A percentile compares a stretch with the other conserved stretches of the same genome.
Evolutionary conservation across 345 rosid species (phyloP).

Genomic region (Bruguiera gymnorhiza): DNA sequence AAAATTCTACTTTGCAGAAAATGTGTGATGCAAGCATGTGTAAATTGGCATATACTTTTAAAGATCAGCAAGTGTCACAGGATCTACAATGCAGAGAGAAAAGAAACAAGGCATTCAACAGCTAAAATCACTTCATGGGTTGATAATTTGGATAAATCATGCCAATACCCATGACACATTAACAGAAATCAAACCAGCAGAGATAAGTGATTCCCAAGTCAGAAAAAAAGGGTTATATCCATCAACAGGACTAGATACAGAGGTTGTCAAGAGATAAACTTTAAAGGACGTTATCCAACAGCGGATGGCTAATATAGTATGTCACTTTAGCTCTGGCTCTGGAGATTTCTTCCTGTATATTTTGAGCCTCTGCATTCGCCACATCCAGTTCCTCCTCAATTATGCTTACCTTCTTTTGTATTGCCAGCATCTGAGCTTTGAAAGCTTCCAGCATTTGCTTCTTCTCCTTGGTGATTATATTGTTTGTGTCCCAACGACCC

Average conservation of each 20-base stretch:
- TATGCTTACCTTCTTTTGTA: neutral
- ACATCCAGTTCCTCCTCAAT: neutral
- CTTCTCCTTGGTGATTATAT: neutral
- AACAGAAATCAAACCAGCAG: too few species aligned
- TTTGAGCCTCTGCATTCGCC: neutral
- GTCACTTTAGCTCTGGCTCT: neutral
- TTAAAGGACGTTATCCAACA: slow-evolving; percentile 2
- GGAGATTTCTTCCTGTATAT: neutral
- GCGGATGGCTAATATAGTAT: slow-evolving; percentile 3
- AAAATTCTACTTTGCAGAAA: too few species aligned
- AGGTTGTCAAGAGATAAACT: neutral
- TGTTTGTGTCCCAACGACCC: neutral
- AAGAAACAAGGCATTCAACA: too few species aligned
- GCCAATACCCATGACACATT: too few species aligned
- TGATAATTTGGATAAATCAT: too few species aligned
- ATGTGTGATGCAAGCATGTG: too few species aligned
- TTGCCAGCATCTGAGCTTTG: slow-evolving; percentile 1
- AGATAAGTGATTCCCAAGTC: too few species aligned
- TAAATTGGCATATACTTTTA: too few species aligned
- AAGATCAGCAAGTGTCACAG: too few species aligned
- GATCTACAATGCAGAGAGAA: too few species aligned
- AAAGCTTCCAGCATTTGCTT: neutral
- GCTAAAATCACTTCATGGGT: too few species aligned
- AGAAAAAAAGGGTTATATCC: neutral
- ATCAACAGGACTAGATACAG: neutral